Percentiles rank a stretch among this genome's conserved stretches.
Evolutionary conservation across 2,329 filamentous ascomycete species (phyloP).

Genomic region (Penicillium sp.): DNA sequence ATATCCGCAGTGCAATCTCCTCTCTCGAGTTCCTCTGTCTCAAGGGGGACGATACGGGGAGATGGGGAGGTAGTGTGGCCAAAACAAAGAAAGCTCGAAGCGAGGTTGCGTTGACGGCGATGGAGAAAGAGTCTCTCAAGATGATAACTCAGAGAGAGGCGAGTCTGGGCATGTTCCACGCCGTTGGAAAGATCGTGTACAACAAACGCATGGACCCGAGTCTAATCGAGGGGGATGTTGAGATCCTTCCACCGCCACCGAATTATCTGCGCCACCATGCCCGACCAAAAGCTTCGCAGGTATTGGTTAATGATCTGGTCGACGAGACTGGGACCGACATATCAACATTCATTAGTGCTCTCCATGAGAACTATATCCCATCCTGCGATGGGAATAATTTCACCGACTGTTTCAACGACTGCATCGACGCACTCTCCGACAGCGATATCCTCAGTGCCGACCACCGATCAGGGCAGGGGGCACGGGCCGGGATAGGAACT

Average conservation of each 20-base stretch:
- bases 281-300: conserved; percentile 62
- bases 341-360: conserved; percentile 80
- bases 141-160: conserved; percentile 83
- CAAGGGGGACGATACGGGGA: conserved; percentile 69
- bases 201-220: conserved; percentile 74
- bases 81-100: conserved; percentile 63
- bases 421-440: conserved; percentile 81
- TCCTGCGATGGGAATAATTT: conserved; percentile 70
- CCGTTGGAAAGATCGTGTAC: conserved; percentile 92
- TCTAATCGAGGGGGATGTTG: conserved; percentile 36
- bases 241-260: conserved; percentile 57
- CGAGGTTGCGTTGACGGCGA: conserved; percentile 58
- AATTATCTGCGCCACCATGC: conserved; percentile 57
- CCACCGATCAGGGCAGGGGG: conserved; percentile 26
- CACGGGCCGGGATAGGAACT: conserved; percentile 54
- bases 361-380: conserved; percentile 90
- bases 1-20: conserved; percentile 88
- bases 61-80: conserved; percentile 72
- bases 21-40: conserved; percentile 90
- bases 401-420: conserved; percentile 77
- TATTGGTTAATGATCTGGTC: conserved; percentile 72
- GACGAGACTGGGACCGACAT: conserved; percentile 93
- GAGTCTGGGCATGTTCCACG: conserved; percentile 91
- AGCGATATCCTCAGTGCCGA: conserved; percentile 81
- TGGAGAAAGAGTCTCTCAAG: conserved; percentile 76